Conservation (phyloP, 805 yeast genomes). For the Sungouiozyma ichnusensis region DNA sequence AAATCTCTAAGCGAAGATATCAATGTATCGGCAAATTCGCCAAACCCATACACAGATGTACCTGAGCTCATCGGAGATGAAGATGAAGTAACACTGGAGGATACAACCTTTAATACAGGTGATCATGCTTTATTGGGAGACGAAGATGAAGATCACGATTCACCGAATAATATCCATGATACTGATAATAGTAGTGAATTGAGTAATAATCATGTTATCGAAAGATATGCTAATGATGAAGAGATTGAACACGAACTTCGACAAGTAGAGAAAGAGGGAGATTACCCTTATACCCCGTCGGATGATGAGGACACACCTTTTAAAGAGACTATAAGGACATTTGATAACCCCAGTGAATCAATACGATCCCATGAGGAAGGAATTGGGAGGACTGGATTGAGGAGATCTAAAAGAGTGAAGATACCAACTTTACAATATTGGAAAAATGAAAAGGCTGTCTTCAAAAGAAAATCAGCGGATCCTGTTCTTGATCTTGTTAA, state of each 20-base stretch:
- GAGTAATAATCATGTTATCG: conserved; percentile 26
- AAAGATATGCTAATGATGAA: conserved; percentile 8
- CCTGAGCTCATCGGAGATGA: conserved; percentile 80
- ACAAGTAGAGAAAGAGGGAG: not conserved
- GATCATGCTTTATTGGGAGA: conserved; percentile 25
- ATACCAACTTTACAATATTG: conserved; percentile 72
- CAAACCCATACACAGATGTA: conserved; percentile 30
- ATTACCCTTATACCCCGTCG: conserved; percentile 6
- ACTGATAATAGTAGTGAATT: conserved; percentile 20
- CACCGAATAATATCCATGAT: too few species aligned
- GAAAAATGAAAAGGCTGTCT: conserved; percentile 71
- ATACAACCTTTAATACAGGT: conserved; percentile 26
- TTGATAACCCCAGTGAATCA: conserved; percentile 5
- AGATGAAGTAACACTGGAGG: conserved; percentile 29
- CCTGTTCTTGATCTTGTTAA: conserved; percentile 48
- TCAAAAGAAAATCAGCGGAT: conserved; percentile 32
- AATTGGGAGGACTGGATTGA: conserved; percentile 12
- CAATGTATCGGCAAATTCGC: not conserved
- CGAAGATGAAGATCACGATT: conserved; percentile 18
- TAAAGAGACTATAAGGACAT: not conserved
- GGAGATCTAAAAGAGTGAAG: conserved; percentile 58
- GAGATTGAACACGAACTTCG: conserved; percentile 3
- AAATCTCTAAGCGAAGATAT: not conserved
- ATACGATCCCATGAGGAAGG: conserved; percentile 4
- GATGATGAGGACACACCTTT: conserved; percentile 6